Evolutionary conservation across 345 rosid species (phyloP).

Genomic region (Erysimum cheiranthoides): DNA sequence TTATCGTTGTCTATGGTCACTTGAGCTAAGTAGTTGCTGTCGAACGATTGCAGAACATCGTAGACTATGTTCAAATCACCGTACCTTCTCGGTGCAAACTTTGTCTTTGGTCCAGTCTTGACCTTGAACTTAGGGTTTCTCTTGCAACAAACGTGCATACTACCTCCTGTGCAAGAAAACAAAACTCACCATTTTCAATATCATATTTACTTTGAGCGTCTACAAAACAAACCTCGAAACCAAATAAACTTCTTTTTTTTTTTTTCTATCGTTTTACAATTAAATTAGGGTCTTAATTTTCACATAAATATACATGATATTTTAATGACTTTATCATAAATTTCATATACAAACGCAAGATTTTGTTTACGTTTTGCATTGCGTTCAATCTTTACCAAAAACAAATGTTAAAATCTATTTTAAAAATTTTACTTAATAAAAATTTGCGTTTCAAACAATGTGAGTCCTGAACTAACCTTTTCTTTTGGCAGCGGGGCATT

Average conservation of each 20-base stretch:
- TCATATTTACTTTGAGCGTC: neutral
- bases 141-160: slow-evolving; percentile 74
- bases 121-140: slow-evolving; percentile 67
- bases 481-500: slow-evolving; percentile 61
- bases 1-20: slow-evolving; percentile 81
- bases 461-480: slow-evolving; percentile 50
- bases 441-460: slow-evolving; percentile 3
- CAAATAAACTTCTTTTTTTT: too few species aligned
- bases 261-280: too few species aligned
- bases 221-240: neutral
- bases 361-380: neutral
- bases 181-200: neutral
- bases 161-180: slow-evolving; percentile 53
- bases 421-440: too few species aligned
- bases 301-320: too few species aligned
- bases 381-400: too few species aligned
- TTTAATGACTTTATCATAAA: neutral
- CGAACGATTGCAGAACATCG: slow-evolving; percentile 73
- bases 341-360: neutral
- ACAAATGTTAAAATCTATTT: too few species aligned
- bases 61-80: slow-evolving; percentile 75
- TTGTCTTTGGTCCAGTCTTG: slow-evolving; percentile 49
- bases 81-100: slow-evolving; percentile 55
- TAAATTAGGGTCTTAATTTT: too few species aligned
- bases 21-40: slow-evolving; percentile 79